These are phyloP conservation scores for Alternaria arborescens DNA, from an alignment of 2,329 filamentous ascomycete genomes.

Conservation along the genomic window DNA sequence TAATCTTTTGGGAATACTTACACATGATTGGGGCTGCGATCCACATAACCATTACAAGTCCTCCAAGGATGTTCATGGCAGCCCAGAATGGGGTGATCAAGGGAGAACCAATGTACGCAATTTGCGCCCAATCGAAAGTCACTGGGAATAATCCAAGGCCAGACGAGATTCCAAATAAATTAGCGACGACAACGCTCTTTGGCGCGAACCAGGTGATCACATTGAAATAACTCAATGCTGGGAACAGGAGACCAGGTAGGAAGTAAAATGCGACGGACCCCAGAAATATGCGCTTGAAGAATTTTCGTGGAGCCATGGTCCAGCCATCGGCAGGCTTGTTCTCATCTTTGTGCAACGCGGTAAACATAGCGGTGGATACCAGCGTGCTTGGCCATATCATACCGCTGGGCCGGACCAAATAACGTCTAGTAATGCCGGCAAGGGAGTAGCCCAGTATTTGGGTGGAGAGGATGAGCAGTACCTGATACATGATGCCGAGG, in stretches of 20 bases:
- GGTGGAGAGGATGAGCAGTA: conserved; percentile 84
- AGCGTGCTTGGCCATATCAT: conserved; percentile 94
- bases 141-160: conserved; percentile 84
- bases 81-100: conserved; percentile 87
- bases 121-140: conserved; percentile 92
- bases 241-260: conserved; percentile 81
- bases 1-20: conserved; percentile 35
- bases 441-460: conserved; percentile 89
- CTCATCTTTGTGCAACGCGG: conserved; percentile 82
- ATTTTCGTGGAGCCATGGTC: conserved; percentile 82
- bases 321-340: conserved; percentile 84
- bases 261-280: conserved; percentile 84
- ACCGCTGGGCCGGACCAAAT: conserved; percentile 82
- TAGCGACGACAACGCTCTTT: conserved; percentile 84
- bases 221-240: conserved; percentile 87
- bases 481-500: conserved; percentile 77
- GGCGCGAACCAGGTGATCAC: conserved; percentile 89
- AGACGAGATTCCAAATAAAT: conserved; percentile 85
- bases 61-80: conserved; percentile 82
- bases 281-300: conserved; percentile 79
- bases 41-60: conserved; percentile 85
- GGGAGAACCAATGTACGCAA: conserved; percentile 86
- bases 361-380: conserved; percentile 90
- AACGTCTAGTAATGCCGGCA: conserved; percentile 80
- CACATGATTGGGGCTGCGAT: conserved; percentile 78